Evolutionary conservation across 306 rosid species (phyloP), one percentile per base, ranked within the genome.

Genomic region (Aeschynomene evenia): DNA sequence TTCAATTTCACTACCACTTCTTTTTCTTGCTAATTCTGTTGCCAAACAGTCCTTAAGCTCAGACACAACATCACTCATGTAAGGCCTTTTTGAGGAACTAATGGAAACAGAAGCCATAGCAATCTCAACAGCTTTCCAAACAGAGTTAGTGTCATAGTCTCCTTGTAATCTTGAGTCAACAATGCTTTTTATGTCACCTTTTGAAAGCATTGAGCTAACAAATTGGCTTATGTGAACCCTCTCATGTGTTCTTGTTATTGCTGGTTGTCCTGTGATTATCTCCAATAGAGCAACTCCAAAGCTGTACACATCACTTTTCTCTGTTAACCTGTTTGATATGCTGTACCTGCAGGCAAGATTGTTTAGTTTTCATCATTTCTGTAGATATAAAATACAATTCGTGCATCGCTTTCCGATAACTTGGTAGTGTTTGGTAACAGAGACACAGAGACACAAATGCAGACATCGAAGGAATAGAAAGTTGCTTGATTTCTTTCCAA

Each of bases 301-400:
- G 78, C 88, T 85, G 61, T 66, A 85, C 10, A 83, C 85, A 65
- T 87, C 89, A 46, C 88, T 85, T 68, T 85, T 83, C 74, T 81
- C 83, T 4, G 72, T 81, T 40, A 90, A 70, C 62, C 71, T 71
- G 66, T 66, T 80, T 29, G 87, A 43, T 57, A 7, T 4, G 29
- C n/a, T 5, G 59, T 77, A 86, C 80, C 87, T 86, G 49, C 68
- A 62, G 5, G 67, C n/a, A 7, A 63, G 33, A 56, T 23, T 56
- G 33, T 23, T 4, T 1, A 14, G 10, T 29, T 63, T 7, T 56
- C 19, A 9, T 10, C 2, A 39, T 6, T 37, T 63, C 29, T 28
- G 31, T 28, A 28, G 31, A 28, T 28, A 28, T 28, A 5, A 24
- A 24, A 24, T n/a, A 24, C 29, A 24, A 24, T 24, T 24, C 29